phyloP scores from a whole-genome alignment of 2,329 filamentous ascomycete genomes.

The Beauveria caledonica region DNA sequence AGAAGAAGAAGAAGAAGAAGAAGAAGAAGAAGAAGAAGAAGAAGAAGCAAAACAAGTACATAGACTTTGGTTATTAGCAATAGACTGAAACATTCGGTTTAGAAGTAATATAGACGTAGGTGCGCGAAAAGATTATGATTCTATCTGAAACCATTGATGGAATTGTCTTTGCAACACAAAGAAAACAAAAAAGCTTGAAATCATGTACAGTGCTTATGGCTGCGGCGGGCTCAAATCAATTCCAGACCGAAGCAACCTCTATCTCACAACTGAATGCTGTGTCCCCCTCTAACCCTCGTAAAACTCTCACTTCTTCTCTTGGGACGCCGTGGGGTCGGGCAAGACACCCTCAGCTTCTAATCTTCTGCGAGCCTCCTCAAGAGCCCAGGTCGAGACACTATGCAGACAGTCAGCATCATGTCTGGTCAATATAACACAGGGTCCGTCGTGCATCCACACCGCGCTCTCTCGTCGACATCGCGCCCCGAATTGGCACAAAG shows the following conservation, averaged over 20 bases:
- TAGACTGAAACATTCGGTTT: not conserved
- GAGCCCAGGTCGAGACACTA: conserved; percentile 98
- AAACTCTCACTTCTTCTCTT: conserved; percentile 45
- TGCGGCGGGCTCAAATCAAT: conserved; percentile 11
- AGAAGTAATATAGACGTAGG: not conserved
- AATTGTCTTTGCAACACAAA: conserved; percentile 18
- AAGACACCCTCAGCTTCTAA: conserved; percentile 94
- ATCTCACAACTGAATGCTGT: conserved; percentile 8
- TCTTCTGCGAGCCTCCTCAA: conserved; percentile 90
- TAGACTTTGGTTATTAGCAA: not conserved
- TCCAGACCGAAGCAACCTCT: conserved; percentile 3
- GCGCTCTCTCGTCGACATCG: not conserved
- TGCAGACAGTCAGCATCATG: conserved; percentile 21
- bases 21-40: too few relatives aligned
- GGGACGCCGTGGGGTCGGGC: conserved; percentile 56
- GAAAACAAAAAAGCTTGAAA: conserved; percentile 22
- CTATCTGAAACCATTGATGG: conserved; percentile 23
- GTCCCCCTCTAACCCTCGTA: not conserved
- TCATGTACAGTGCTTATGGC: conserved; percentile 22
- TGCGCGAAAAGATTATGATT: conserved; percentile 9
- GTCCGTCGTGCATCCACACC: conserved; percentile 13
- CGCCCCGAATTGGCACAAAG: not conserved
- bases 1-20: too few relatives aligned
- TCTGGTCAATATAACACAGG: conserved; percentile 18
- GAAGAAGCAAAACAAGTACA: conserved; percentile 8